phyloP scores from a whole-genome alignment of 2,329 filamentous ascomycete genomes.

The Aspergillus sp. region DNA sequence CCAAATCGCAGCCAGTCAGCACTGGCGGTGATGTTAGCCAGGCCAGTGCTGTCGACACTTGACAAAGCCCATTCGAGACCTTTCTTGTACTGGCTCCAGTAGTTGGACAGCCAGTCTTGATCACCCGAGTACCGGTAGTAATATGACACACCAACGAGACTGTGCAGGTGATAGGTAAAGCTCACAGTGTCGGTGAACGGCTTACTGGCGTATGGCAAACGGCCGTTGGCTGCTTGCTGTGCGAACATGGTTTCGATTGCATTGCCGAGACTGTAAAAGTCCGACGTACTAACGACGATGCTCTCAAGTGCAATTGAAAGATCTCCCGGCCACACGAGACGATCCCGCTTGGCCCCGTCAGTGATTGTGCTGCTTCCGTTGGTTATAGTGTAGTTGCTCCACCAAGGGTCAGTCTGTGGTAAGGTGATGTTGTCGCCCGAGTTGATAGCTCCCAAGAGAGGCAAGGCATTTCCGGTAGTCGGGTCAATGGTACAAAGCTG shows the following conservation, averaged over 20 bases:
- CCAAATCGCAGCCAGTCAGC: constrained; percentile 46
- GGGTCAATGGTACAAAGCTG: constrained; percentile 29
- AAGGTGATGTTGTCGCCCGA: constrained; percentile 7
- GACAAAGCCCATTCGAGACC: constrained; percentile 39
- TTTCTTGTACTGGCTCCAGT: constrained; percentile 43
- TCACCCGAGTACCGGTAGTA: constrained; percentile 43
- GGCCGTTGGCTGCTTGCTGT: constrained; percentile 40
- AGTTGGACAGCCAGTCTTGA: constrained; percentile 31
- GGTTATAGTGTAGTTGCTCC: constrained; percentile 25
- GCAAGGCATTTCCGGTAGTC: constrained; percentile 16
- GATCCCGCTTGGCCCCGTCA: constrained; percentile 39
- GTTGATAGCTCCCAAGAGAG: constrained; percentile 2
- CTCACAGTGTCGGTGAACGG: constrained; percentile 38
- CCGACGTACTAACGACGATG: constrained; percentile 52
- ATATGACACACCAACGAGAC: constrained; percentile 42
- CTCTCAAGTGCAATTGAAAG: constrained; percentile 54
- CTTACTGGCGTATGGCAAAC: constrained; percentile 48
- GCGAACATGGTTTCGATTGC: constrained; percentile 47
- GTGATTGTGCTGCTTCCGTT: constrained; percentile 30
- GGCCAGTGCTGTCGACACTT: constrained; percentile 38
- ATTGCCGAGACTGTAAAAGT: constrained; percentile 48
- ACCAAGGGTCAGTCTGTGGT: constrained; percentile 20
- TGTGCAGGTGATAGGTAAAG: constrained; percentile 55
- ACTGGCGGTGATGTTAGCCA: constrained; percentile 44
- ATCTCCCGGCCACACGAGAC: constrained; percentile 57